Evolutionary conservation across 2,329 filamentous ascomycete species (phyloP).

Genomic region (Phyllosticta citrichinensis): DNA sequence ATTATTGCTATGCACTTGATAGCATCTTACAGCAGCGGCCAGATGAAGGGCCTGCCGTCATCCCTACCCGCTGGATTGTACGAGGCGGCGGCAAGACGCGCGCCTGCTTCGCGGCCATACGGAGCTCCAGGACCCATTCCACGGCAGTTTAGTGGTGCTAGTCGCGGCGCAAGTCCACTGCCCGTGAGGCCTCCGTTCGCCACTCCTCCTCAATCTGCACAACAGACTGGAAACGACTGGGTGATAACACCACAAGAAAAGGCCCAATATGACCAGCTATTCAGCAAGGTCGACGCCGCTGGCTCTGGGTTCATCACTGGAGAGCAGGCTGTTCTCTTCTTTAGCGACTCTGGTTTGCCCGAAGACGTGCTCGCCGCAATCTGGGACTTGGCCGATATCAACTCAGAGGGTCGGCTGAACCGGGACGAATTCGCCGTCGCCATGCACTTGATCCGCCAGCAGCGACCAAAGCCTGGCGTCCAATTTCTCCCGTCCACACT

Average conservation of each 20-base stretch:
- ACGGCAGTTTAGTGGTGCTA: slow-evolving; percentile 67
- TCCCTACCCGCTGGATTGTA: slow-evolving; percentile 77
- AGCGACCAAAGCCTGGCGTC: slow-evolving; percentile 58
- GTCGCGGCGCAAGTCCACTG: slow-evolving; percentile 47
- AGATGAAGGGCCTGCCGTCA: slow-evolving; percentile 67
- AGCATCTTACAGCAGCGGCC: slow-evolving; percentile 78
- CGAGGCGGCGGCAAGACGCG: slow-evolving; percentile 69
- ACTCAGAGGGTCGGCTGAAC: slow-evolving; percentile 74
- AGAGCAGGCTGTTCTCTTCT: slow-evolving; percentile 88
- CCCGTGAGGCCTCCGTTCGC: slow-evolving; percentile 36
- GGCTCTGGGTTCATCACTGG: slow-evolving; percentile 80
- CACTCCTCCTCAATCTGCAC: slow-evolving; percentile 39
- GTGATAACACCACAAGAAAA: slow-evolving; percentile 76
- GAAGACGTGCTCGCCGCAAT: slow-evolving; percentile 88
- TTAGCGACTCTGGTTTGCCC: slow-evolving; percentile 80
- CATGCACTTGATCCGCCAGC: slow-evolving; percentile 92
- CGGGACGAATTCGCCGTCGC: slow-evolving; percentile 92
- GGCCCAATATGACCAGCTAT: slow-evolving; percentile 76
- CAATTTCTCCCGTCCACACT: slow-evolving; percentile 63
- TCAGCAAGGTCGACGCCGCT: slow-evolving; percentile 69
- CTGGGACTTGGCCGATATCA: slow-evolving; percentile 94
- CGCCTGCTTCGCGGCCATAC: slow-evolving; percentile 35
- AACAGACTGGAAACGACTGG: slow-evolving; percentile 61
- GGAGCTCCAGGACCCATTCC: slow-evolving; percentile 55
- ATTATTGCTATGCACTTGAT: slow-evolving; percentile 97